A percentile compares a stretch with the other conserved stretches of the same genome.
phyloP scores from a whole-genome alignment of 169 alveolate species.

The Cryptosporidium felis region DNA sequence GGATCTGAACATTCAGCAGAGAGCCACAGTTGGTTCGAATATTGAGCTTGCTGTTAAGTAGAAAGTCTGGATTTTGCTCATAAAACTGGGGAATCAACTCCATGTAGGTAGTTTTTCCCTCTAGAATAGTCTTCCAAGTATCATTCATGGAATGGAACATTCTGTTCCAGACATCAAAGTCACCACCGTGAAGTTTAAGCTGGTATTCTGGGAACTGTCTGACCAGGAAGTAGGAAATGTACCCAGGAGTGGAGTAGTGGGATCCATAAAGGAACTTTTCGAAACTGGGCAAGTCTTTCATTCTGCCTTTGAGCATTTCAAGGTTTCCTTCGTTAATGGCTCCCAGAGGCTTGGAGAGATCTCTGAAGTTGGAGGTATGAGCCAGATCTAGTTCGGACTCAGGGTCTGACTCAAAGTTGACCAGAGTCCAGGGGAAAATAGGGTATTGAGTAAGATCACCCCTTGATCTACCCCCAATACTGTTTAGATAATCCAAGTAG shows the following conservation, averaged over 20 bases:
- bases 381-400: constrained; percentile 30
- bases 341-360: constrained; percentile 91
- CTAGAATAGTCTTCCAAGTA: constrained; percentile 69
- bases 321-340: constrained; percentile 85
- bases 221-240: constrained; percentile 93
- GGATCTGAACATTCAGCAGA: constrained; percentile 86
- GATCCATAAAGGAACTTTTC: constrained; percentile 94
- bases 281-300: constrained; percentile 78
- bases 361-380: constrained; percentile 79
- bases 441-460: constrained; percentile 96
- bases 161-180: constrained; percentile 85
- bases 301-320: constrained; percentile 80
- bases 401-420: constrained; percentile 82
- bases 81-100: constrained; percentile 95
- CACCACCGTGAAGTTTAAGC: constrained; percentile 91
- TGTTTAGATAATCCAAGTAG: constrained; percentile 91
- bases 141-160: constrained; percentile 62
- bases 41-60: constrained; percentile 83
- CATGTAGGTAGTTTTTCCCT: constrained; percentile 86
- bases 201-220: constrained; percentile 94
- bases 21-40: constrained; percentile 79
- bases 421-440: constrained; percentile 95
- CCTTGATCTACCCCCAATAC: constrained; percentile 90
- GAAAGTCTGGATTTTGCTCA: constrained; percentile 84
- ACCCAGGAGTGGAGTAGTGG: constrained; percentile 97